Percentiles rank a stretch among this genome's conserved stretches.
phyloP scores from a whole-genome alignment of 306 rosid genomes.

The Casuarina cunninghamiana region DNA sequence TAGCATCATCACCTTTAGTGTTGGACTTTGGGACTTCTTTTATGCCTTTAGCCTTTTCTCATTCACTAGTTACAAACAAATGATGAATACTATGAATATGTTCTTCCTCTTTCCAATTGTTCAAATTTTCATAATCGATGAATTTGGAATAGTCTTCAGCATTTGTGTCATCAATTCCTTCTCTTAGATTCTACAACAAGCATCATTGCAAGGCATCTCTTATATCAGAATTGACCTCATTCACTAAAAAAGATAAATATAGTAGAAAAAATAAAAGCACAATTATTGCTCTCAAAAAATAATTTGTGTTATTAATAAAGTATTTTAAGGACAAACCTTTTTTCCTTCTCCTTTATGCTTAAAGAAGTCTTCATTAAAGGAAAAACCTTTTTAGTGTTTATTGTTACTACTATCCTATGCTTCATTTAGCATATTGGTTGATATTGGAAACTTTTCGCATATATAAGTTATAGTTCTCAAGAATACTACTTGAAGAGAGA shows the following conservation, averaged over 20 bases:
- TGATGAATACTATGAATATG: slow-evolving; percentile 53
- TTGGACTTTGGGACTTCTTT: slow-evolving; percentile 42
- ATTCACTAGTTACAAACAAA: slow-evolving; percentile 83
- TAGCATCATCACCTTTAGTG: slow-evolving; percentile 43
- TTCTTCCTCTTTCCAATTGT: slow-evolving; percentile 53
- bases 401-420: slow-evolving; percentile 50
- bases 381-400: slow-evolving; percentile 37
- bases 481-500: too few species aligned
- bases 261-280: not conserved
- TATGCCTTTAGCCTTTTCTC: slow-evolving; percentile 79
- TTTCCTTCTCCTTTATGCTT: slow-evolving; percentile 66
- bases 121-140: slow-evolving; percentile 34
- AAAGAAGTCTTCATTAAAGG: slow-evolving; percentile 60
- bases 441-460: slow-evolving; percentile 56
- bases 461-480: slow-evolving; percentile 46
- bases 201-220: not conserved
- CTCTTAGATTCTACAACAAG: slow-evolving; percentile 39
- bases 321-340: slow-evolving; percentile 55
- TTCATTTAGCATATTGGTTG: slow-evolving; percentile 31
- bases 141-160: slow-evolving; percentile 81
- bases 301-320: slow-evolving; percentile 6
- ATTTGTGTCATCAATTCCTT: slow-evolving; percentile 47
- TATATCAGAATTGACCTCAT: not conserved
- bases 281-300: not conserved
- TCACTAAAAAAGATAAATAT: not conserved